Base-by-base conservation (phyloP, 257 asterid genomes). In the Parsonsia alboflavescens region DNA sequence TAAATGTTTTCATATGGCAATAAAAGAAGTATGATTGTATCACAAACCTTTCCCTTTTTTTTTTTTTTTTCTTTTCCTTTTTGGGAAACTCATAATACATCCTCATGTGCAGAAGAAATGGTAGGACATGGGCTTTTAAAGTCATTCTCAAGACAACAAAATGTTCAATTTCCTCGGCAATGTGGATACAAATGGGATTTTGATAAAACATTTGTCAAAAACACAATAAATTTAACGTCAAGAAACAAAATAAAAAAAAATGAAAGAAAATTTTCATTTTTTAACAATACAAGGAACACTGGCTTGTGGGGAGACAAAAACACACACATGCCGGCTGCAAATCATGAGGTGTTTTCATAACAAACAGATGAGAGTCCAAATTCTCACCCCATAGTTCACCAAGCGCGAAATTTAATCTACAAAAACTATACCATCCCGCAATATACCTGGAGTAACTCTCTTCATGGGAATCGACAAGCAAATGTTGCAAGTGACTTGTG, bases 321-420 rank as follows among this genome's bases (percentile, higher is more conserved):
- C n/a, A 62, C 36, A 62, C 71, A 67, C 36, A 11, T 67, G 52
- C 53, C 56, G 54, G 54, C 56, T 42, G 56, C 72, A 68, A 54
- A 10, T 9, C 4, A 68, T 4, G 10, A 44, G 19, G 19, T 21
- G 72, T 9, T 33, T 68, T 12, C 54, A 10, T 17, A 33, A 33
- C 50, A 39, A 64, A 36, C 49, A 64, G 26, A 36, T 33, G 19
- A n/a, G 49, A 45, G 42, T 68, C 3, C 42, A 45, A 19, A 21
- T 26, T 17, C 17, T 17, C 17, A 7, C 33, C 21, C 48, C 19
- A 28, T 50, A 7, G 6, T 30, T 50, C 45, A 21, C 24, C 49
- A 58, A 71, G 28, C 67, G 48, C 61, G 39, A 46, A 44, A 12
- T 77, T 64, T 66, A 63, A 72, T 77, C 77, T 77, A 77, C 68